These are phyloP conservation scores for Hymenochaete sp. DNA, from an alignment of 1,284 basidiomycete genomes.

Conservation along the genomic window DNA sequence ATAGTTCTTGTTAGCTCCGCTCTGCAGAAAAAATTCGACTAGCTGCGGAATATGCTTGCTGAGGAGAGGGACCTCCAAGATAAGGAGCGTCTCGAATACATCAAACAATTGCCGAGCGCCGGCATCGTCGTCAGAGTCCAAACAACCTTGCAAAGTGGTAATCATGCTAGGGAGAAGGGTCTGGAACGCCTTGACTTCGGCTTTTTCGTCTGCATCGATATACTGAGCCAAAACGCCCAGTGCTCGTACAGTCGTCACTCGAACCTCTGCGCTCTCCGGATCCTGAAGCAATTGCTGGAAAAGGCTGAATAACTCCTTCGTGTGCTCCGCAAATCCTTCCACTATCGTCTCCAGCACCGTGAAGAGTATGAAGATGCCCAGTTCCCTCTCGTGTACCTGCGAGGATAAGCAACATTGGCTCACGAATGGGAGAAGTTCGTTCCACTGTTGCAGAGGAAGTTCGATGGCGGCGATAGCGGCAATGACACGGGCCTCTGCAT, in stretches of 20 bases:
- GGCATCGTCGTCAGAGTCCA: constrained; percentile 77
- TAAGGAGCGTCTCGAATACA: constrained; percentile 91
- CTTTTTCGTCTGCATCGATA: constrained; percentile 83
- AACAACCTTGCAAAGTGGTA: constrained; percentile 78
- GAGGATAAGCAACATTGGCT: constrained; percentile 70
- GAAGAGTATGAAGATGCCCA: constrained; percentile 86
- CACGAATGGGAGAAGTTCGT: constrained; percentile 83
- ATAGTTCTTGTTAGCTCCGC: constrained; percentile 74
- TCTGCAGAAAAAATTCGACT: constrained; percentile 82
- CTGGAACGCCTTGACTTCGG: constrained; percentile 88
- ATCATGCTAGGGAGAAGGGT: constrained; percentile 85
- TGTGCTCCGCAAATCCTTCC: constrained; percentile 76
- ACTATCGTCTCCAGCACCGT: constrained; percentile 89
- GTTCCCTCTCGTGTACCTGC: constrained; percentile 75
- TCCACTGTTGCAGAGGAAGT: constrained; percentile 78
- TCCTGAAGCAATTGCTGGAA: constrained; percentile 78
- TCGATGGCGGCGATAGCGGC: constrained; percentile 91
- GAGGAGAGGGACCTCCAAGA: constrained; percentile 89
- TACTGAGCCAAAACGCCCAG: constrained; percentile 92
- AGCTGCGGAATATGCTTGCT: constrained; percentile 85
- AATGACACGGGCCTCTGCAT: constrained; percentile 86
- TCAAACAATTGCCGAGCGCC: constrained; percentile 90
- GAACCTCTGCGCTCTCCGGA: constrained; percentile 84
- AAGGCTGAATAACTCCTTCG: constrained; percentile 75
- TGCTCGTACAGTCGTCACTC: constrained; percentile 85